phyloP scores from a whole-genome alignment of 768 basidiomycete genomes.

The Russula olivacea region DNA sequence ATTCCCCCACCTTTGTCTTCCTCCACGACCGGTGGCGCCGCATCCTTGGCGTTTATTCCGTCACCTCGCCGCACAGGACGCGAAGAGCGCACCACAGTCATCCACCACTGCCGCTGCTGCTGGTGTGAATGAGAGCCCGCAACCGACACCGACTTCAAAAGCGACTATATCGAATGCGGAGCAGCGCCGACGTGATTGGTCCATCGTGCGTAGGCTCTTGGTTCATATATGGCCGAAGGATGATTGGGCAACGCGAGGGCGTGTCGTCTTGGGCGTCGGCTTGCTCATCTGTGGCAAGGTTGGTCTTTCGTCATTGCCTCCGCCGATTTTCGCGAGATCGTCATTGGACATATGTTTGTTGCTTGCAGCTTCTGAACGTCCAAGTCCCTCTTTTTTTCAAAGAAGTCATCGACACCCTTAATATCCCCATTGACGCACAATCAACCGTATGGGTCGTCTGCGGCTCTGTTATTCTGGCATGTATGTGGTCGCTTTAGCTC shows the following conservation, averaged over 20 bases:
- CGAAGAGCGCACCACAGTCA: background rate
- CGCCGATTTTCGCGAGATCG: background rate
- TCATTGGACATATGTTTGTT: background rate
- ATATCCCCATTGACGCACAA: constrained; percentile 65
- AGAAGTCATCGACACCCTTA: constrained; percentile 80
- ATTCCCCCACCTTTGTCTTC: background rate
- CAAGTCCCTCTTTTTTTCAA: constrained; percentile 99
- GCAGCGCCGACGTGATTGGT: constrained; percentile 79
- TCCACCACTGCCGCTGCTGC: background rate
- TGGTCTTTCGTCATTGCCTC: constrained; percentile 23
- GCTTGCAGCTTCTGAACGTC: constrained; percentile 76
- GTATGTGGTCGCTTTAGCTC: constrained; percentile 44
- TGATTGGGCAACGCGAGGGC: constrained; percentile 74
- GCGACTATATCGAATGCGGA: constrained; percentile 29
- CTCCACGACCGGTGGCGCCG: background rate
- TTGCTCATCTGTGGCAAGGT: constrained; percentile 86
- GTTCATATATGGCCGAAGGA: constrained; percentile 89
- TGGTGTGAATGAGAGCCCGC: background rate
- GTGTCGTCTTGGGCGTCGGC: constrained; percentile 77
- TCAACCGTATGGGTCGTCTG: constrained; percentile 88
- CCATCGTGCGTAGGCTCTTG: constrained; percentile 74
- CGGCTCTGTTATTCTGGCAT: constrained; percentile 86
- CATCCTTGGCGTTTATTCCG: background rate
- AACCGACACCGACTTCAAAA: background rate
- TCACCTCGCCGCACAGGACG: constrained; percentile 6